phyloP scores from a whole-genome alignment of 148 eudicot genomes.

The Chenopodium album region DNA sequence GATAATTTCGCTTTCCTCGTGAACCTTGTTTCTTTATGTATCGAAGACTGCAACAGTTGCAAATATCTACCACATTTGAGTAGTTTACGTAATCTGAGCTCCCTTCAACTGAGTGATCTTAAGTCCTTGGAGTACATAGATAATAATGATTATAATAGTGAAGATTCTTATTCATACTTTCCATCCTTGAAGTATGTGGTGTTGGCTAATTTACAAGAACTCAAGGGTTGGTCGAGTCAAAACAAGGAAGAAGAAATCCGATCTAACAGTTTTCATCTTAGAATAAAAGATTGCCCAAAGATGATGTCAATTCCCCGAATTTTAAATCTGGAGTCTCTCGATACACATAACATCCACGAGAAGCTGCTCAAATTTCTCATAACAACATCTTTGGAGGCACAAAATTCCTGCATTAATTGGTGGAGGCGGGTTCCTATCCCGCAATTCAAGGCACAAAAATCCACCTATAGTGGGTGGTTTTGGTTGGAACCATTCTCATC shows the following conservation, averaged over 20 bases:
- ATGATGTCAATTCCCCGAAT: too few relatives aligned
- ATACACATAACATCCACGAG: too few relatives aligned
- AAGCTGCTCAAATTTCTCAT: too few relatives aligned
- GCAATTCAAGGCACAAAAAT: too few relatives aligned
- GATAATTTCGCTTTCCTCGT: background rate
- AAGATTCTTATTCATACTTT: background rate
- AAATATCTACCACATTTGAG: constrained; percentile 5
- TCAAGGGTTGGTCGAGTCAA: background rate
- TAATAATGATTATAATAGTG: background rate
- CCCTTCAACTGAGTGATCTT: background rate
- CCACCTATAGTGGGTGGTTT: too few relatives aligned
- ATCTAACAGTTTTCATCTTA: too few relatives aligned
- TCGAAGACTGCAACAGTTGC: background rate
- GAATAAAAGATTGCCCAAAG: too few relatives aligned
- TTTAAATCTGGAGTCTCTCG: too few relatives aligned
- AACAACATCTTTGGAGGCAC: too few relatives aligned
- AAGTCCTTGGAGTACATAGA: background rate
- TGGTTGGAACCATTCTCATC: background rate
- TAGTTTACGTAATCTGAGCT: background rate
- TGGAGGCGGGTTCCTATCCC: too few relatives aligned
- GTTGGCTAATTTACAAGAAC: background rate
- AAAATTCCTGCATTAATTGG: too few relatives aligned
- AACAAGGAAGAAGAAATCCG: too few relatives aligned
- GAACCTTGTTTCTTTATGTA: background rate
- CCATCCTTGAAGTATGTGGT: constrained; percentile 3